A percentile compares a stretch with the other conserved stretches of the same genome.
Evolutionary conservation across 2,329 filamentous ascomycete species (phyloP).

Genomic region (Claviceps sp.): DNA sequence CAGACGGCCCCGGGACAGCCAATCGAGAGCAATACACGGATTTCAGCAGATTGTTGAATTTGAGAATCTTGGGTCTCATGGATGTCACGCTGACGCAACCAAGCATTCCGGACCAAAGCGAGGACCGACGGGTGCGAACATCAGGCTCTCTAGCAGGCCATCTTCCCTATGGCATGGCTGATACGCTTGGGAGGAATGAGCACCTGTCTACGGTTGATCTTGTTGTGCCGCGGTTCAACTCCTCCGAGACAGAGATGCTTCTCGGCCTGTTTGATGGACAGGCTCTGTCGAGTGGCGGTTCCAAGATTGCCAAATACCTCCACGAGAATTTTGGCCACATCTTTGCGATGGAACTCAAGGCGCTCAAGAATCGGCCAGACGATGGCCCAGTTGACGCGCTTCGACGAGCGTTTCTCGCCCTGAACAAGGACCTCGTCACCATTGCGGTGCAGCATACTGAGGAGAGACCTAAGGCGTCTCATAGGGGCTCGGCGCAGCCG

Average conservation of each 20-base stretch:
- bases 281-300: slow-evolving; percentile 75
- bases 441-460: slow-evolving; percentile 70
- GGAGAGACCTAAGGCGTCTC: slow-evolving; percentile 51
- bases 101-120: slow-evolving; percentile 86
- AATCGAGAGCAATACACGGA: slow-evolving; percentile 64
- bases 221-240: slow-evolving; percentile 83
- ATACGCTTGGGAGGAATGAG: slow-evolving; percentile 83
- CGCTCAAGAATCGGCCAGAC: slow-evolving; percentile 47
- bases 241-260: slow-evolving; percentile 78
- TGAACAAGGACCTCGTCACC: slow-evolving; percentile 91
- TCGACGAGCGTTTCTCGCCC: slow-evolving; percentile 67
- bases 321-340: slow-evolving; percentile 90
- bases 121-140: slow-evolving; percentile 90
- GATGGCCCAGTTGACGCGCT: slow-evolving; percentile 77
- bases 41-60: slow-evolving; percentile 71
- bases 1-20: slow-evolving; percentile 36
- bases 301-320: slow-evolving; percentile 89
- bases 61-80: slow-evolving; percentile 88
- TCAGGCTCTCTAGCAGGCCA: slow-evolving; percentile 86
- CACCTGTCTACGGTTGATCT: slow-evolving; percentile 93
- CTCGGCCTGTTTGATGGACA: slow-evolving; percentile 95
- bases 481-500: slow-evolving; percentile 58
- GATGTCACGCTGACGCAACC: slow-evolving; percentile 92
- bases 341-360: slow-evolving; percentile 70
- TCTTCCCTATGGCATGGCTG: slow-evolving; percentile 93